Evolutionary conservation across 768 basidiomycete genomes (phyloP).

Genomic region (Mycena polygramma): DNA sequence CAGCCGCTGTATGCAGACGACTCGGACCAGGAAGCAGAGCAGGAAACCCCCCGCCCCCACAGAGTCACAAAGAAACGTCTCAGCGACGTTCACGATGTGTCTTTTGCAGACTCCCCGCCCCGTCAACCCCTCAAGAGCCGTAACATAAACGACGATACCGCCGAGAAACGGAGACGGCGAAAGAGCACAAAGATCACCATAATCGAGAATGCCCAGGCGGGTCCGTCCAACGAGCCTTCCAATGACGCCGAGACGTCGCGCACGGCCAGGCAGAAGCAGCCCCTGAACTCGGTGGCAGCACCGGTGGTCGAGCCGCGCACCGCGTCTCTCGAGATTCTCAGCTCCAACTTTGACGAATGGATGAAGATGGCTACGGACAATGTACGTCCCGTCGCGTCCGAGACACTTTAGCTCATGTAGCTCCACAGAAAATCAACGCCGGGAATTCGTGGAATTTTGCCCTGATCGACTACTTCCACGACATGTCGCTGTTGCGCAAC

Average conservation of each 20-base stretch:
- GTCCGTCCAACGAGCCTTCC: constrained; percentile 63
- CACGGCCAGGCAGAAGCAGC: constrained; percentile 69
- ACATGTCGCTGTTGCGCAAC: constrained; percentile 96
- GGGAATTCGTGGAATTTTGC: constrained; percentile 98
- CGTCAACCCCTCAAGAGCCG: constrained; percentile 60
- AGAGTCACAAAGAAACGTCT: constrained; percentile 67
- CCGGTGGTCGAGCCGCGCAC: constrained; percentile 65
- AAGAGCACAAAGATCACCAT: constrained; percentile 79
- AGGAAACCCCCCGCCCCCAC: constrained; percentile 54
- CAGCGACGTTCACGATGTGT: constrained; percentile 68
- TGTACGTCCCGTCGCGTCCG: constrained; percentile 61
- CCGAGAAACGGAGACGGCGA: constrained; percentile 86
- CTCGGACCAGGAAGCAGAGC: constrained; percentile 55
- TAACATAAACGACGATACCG: constrained; percentile 86
- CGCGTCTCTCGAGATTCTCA: constrained; percentile 79
- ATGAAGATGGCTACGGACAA: constrained; percentile 99
- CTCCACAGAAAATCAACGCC: constrained; percentile 94
- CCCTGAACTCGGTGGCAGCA: constrained; percentile 71
- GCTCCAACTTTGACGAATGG: constrained; percentile 97
- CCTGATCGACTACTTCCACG: constrained; percentile 98
- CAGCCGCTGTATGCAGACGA: constrained; percentile 54
- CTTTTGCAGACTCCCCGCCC: constrained; percentile 53
- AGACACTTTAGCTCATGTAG: constrained; percentile 30
- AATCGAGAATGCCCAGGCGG: constrained; percentile 69
- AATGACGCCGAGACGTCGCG: constrained; percentile 58